These are phyloP conservation scores for Termitomyces sp. DNA, from an alignment of 768 basidiomycete species.

Conservation along the genomic window DNA sequence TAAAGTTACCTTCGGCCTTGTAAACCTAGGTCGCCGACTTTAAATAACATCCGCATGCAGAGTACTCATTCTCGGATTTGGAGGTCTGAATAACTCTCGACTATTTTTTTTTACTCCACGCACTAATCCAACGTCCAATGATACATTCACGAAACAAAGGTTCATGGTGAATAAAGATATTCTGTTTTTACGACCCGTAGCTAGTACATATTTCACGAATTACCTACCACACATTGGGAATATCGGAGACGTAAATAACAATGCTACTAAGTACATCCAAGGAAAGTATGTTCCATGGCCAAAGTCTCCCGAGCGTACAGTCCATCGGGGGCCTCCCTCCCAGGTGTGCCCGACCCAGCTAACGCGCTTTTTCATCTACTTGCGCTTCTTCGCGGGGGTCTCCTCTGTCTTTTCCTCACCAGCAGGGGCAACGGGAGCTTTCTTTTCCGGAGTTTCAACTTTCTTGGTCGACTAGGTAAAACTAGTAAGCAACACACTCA, in stretches of 20 bases:
- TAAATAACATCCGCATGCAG: no score
- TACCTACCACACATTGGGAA: slow-evolving; percentile 13
- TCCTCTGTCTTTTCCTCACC: slow-evolving; percentile 76
- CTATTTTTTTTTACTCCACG: no score
- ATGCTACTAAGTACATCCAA: slow-evolving; percentile 14
- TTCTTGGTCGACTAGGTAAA: slow-evolving; percentile 66
- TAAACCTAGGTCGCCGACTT: no score
- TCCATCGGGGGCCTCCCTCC: slow-evolving; percentile 18
- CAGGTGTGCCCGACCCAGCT: slow-evolving; percentile 8
- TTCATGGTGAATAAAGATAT: slow-evolving; percentile 6
- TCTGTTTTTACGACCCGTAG: slow-evolving; percentile 16
- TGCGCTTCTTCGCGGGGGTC: slow-evolving; percentile 70
- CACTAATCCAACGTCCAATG: neutral
- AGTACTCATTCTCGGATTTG: no score
- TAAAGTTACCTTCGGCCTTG: no score
- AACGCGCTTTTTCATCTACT: slow-evolving; percentile 22
- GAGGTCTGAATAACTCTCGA: no score
- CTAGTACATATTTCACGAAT: slow-evolving; percentile 19
- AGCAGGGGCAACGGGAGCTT: slow-evolving; percentile 62
- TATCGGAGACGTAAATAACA: slow-evolving; percentile 17
- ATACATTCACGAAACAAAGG: neutral
- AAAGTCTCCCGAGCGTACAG: slow-evolving; percentile 14
- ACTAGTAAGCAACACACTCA: neutral
- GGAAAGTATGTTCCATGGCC: slow-evolving; percentile 12
- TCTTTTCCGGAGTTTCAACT: slow-evolving; percentile 65